Conservation (phyloP, 805 yeast species). For the Spathaspora sp. region DNA sequence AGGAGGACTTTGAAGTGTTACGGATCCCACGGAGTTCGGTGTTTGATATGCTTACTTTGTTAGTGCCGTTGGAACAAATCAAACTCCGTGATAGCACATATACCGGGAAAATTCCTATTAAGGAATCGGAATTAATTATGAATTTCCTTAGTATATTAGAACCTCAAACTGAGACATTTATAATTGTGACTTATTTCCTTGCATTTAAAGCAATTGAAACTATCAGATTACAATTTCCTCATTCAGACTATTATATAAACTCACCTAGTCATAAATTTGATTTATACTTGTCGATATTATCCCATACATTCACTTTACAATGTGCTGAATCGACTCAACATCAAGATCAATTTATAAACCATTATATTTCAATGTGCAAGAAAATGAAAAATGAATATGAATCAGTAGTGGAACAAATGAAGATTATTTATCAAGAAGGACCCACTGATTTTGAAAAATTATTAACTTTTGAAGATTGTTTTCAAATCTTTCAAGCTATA, state of each 20-base stretch:
- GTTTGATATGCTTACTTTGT: constrained; percentile 19
- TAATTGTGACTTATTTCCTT: constrained; percentile 21
- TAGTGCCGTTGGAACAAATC: constrained; percentile 15
- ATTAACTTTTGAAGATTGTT: constrained; percentile 17
- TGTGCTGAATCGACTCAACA: constrained; percentile 6
- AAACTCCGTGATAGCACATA: constrained; percentile 12
- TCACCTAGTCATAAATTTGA: constrained; percentile 10
- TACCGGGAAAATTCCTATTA: not conserved
- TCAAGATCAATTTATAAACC: constrained; percentile 5
- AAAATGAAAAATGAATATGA: constrained; percentile 10
- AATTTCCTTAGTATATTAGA: constrained; percentile 16
- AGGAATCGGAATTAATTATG: constrained; percentile 18
- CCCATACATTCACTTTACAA: constrained; percentile 12
- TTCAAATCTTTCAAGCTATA: constrained; percentile 42
- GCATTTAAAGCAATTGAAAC: constrained; percentile 15
- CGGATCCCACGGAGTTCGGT: constrained; percentile 15
- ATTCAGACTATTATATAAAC: not conserved
- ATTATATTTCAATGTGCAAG: constrained; percentile 3
- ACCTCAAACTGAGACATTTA: constrained; percentile 26
- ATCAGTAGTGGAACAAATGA: constrained; percentile 5
- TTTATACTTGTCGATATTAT: constrained; percentile 17
- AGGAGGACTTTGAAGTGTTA: constrained; percentile 10
- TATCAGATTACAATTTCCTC: not conserved
- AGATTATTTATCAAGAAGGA: constrained; percentile 2
- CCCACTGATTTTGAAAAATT: constrained; percentile 9